phyloP scores from a whole-genome alignment of 73 alveolate genomes.

The Tetrahymena thermophila region DNA sequence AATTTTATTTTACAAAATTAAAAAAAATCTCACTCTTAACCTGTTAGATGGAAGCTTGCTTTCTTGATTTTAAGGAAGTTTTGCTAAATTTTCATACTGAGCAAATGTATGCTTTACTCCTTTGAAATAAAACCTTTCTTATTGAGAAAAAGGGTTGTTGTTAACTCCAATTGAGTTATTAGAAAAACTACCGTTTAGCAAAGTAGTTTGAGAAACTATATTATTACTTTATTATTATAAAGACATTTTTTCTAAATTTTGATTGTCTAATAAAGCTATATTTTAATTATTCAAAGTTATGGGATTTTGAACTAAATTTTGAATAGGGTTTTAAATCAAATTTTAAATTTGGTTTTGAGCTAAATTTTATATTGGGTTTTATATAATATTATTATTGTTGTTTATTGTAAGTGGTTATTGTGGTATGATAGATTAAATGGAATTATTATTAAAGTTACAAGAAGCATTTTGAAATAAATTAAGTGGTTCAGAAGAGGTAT shows the following conservation, averaged over 20 bases:
- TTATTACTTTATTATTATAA: background rate
- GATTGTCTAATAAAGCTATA: background rate
- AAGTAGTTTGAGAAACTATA: background rate
- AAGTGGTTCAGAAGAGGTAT: background rate
- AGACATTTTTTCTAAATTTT: background rate
- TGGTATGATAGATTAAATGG: background rate
- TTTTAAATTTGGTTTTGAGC: background rate
- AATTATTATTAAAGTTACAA: background rate
- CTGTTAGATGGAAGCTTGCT: background rate
- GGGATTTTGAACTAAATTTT: too few relatives aligned
- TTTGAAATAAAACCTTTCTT: background rate
- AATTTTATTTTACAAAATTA: background rate
- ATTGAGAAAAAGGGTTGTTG: background rate
- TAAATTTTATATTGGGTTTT: background rate
- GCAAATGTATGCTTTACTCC: background rate
- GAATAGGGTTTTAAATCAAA: background rate
- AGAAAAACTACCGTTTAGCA: background rate
- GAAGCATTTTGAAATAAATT: background rate
- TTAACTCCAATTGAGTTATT: background rate
- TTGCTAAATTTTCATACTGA: background rate
- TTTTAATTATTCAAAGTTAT: too few relatives aligned
- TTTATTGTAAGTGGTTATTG: background rate
- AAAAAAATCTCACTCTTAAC: background rate
- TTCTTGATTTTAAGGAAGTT: background rate
- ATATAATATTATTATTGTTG: background rate